phyloP scores from a whole-genome alignment of 192 early-diverging fungal species.

The Polychytrium aggregatum region DNA sequence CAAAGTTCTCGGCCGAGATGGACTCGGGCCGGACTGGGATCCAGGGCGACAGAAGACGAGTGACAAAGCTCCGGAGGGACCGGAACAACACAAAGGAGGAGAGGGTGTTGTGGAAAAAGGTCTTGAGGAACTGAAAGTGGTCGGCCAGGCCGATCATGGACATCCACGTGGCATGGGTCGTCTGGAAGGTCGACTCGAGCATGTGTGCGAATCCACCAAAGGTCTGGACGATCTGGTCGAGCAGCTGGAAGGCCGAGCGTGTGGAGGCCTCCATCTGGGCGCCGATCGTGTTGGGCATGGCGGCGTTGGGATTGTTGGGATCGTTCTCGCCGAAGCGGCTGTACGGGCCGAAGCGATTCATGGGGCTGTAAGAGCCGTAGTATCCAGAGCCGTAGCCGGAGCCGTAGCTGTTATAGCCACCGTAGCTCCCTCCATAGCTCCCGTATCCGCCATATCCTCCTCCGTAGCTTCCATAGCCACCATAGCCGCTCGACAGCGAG shows the following conservation, averaged over 20 bases:
- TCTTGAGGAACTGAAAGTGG: slow-evolving; percentile 85
- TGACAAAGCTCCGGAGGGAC: slow-evolving; percentile 52
- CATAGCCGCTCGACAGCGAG: slow-evolving; percentile 1
- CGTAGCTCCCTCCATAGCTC: slow-evolving; percentile 27
- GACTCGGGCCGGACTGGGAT: slow-evolving; percentile 60
- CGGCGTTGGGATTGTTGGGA: slow-evolving; percentile 54
- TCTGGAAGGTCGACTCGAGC: slow-evolving; percentile 96
- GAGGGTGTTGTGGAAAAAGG: slow-evolving; percentile 74
- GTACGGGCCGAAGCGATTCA: not conserved
- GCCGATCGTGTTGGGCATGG: too few relatives aligned
- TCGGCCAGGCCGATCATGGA: slow-evolving; percentile 97
- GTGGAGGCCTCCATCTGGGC: slow-evolving; percentile 83
- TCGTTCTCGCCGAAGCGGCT: slow-evolving; percentile 27
- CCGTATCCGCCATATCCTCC: slow-evolving; percentile 30
- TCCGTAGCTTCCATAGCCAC: slow-evolving; percentile 44
- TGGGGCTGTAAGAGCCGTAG: not conserved
- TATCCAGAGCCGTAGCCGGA: slow-evolving; percentile 4
- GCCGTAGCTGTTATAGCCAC: slow-evolving; percentile 7
- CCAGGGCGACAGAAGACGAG: slow-evolving; percentile 47
- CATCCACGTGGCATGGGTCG: slow-evolving; percentile 70
- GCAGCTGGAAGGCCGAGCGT: slow-evolving; percentile 80
- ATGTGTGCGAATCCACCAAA: slow-evolving; percentile 97
- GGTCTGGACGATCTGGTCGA: slow-evolving; percentile 86
- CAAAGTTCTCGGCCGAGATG: slow-evolving; percentile 62
- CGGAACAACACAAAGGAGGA: slow-evolving; percentile 68